phyloP scores from a whole-genome alignment of 208 protist genomes.

The Borovskyia barvae region DNA sequence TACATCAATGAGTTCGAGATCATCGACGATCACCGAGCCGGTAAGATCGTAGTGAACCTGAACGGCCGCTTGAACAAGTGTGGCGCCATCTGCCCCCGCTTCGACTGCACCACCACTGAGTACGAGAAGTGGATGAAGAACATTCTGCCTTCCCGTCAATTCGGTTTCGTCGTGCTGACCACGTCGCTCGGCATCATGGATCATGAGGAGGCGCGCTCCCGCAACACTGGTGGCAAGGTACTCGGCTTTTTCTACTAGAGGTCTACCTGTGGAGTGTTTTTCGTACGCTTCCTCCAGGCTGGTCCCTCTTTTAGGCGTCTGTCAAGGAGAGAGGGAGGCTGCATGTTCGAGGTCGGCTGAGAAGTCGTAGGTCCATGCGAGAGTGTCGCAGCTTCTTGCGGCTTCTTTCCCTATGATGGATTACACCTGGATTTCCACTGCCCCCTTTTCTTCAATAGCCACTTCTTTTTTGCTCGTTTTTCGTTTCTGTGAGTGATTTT shows the following conservation, averaged over 20 bases:
- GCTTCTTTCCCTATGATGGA: too few relatives aligned
- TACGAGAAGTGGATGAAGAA: slow-evolving; percentile 99
- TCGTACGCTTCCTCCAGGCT: too few relatives aligned
- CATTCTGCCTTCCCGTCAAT: slow-evolving; percentile 99
- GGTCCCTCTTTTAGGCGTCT: too few relatives aligned
- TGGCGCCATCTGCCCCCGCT: slow-evolving; percentile 99
- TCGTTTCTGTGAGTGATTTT: too few relatives aligned
- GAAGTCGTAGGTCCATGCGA: too few relatives aligned
- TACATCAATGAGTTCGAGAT: slow-evolving; percentile 99
- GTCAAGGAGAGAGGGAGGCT: too few relatives aligned
- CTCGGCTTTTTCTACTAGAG: slow-evolving; percentile 99
- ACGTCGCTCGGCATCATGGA: slow-evolving; percentile 99
- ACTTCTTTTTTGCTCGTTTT: too few relatives aligned
- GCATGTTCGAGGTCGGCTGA: too few relatives aligned
- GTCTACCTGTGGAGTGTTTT: too few relatives aligned
- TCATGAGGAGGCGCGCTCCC: slow-evolving; percentile 98
- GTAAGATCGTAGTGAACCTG: slow-evolving; percentile 99
- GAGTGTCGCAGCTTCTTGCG: too few relatives aligned
- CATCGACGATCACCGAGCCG: slow-evolving; percentile 99
- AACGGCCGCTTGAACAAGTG: slow-evolving; percentile 99
- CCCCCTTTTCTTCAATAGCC: too few relatives aligned
- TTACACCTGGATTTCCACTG: too few relatives aligned
- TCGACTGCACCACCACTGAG: slow-evolving; percentile 95
- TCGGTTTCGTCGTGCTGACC: slow-evolving; percentile 99
- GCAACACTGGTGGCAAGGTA: slow-evolving; percentile 99